Evolutionary conservation across 1,284 basidiomycete species (phyloP).

Genomic region (Tremellales sp.): DNA sequence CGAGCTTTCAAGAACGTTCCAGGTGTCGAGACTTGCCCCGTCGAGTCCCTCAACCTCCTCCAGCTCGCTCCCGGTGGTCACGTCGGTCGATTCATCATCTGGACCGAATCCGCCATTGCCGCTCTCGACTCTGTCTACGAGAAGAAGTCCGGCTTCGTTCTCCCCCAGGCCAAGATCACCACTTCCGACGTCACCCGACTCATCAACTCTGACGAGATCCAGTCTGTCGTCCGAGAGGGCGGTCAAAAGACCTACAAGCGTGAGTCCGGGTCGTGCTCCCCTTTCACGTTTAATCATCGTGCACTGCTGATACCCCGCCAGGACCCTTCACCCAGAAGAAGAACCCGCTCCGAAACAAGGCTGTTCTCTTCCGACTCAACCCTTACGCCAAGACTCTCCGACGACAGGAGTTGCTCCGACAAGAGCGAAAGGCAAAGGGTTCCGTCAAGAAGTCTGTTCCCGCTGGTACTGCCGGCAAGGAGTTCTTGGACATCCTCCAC

Average conservation of each 20-base stretch:
- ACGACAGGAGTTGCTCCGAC: constrained; percentile 66
- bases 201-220: constrained; percentile 97
- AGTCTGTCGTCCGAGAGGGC: constrained; percentile 82
- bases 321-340: constrained; percentile 98
- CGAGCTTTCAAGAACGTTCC: constrained; percentile 99
- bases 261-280: constrained; percentile 11
- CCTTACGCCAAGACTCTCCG: constrained; percentile 95
- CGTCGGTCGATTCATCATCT: constrained; percentile 98
- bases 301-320: constrained; percentile 12
- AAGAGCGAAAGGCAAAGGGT: constrained; percentile 46
- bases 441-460: constrained; percentile 48
- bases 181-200: constrained; percentile 96
- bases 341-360: constrained; percentile 97
- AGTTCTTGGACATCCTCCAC: constrained; percentile 80
- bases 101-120: constrained; percentile 93
- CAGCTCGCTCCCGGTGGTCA: constrained; percentile 99
- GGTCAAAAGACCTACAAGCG: constrained; percentile 54
- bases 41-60: constrained; percentile 92
- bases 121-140: constrained; percentile 92
- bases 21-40: constrained; percentile 96
- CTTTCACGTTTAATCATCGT: neutral
- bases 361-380: constrained; percentile 96
- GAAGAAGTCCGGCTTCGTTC: constrained; percentile 91
- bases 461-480: constrained; percentile 64
- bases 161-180: constrained; percentile 91